Evolutionary conservation across 2,329 filamentous ascomycete genomes (phyloP), one percentile per base, ranked within the genome.

Genomic region (Paraphoma chrysanthemicola): DNA sequence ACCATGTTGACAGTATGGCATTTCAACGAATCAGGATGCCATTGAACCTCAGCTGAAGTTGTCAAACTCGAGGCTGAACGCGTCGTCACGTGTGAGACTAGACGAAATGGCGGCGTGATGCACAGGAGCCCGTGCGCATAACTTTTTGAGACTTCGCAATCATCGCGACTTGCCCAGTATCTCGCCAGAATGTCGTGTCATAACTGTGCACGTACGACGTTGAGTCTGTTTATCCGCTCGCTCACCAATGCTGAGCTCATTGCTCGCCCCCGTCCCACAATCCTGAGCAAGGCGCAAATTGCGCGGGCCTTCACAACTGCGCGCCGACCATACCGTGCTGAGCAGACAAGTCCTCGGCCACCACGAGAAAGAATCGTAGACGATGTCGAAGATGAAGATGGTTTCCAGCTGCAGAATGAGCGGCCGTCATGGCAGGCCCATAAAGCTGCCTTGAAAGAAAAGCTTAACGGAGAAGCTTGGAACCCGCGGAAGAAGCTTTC

Each of bases 401-500:
- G 53, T 17, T n/a, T 10, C 4, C 9, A 8, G 3, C 11, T 8
- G 12, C 17, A 16, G 23, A 45, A 59, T 11, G 59, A 68, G 31
- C 67, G 64, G 14, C 84, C 88, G 61, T 57, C 69, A 3, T 98
- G 95, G 95, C 83, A 86, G 72, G 75, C 86, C 12, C 90, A 97
- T 64, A 97, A 97, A 74, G 80, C 80, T 1, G 90, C 88, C 0
- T 78, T 96, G 36, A 85, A 88, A 67, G 77, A 86, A 58, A 99
- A 98, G 71, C 95, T 97, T 63, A 87, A 87, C 1, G 85, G 89
- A 7, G 87, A 79, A 39, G 80, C 89, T 9, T 99, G 94, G 93
- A 83, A 84, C 29, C 94, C 95, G 30, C 85, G 86, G 47, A 97
- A 96, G 77, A 89, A 89, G 56, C 84, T 99, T 9, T 98, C 95